These are phyloP conservation scores for Geoglossum glabrum DNA, from an alignment of 495 filamentous ascomycete species.

Conservation along the genomic window DNA sequence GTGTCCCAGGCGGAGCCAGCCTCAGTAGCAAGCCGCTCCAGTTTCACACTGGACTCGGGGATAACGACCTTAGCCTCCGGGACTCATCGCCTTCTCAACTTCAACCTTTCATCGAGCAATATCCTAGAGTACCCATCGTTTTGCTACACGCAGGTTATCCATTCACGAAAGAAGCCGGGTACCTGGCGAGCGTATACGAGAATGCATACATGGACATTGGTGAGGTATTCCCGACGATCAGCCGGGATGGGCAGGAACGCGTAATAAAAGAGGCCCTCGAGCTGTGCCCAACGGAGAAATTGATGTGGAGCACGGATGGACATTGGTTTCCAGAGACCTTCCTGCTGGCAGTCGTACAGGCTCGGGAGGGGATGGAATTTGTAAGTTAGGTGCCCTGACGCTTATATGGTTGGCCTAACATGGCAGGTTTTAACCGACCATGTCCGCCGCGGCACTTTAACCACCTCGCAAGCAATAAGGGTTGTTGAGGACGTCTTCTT, in stretches of 20 bases:
- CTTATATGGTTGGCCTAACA: not conserved
- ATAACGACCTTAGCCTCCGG: constrained; percentile 55
- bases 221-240: constrained; percentile 68
- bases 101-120: constrained; percentile 50
- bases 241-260: constrained; percentile 55
- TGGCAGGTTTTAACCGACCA: constrained; percentile 40
- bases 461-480: constrained; percentile 33
- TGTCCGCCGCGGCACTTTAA: constrained; percentile 35
- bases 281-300: constrained; percentile 51
- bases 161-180: constrained; percentile 64
- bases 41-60: constrained; percentile 73
- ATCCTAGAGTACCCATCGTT: constrained; percentile 51
- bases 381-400: constrained; percentile 23
- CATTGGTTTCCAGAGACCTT: constrained; percentile 74
- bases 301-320: constrained; percentile 74
- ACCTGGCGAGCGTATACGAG: constrained; percentile 57
- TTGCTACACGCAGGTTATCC: constrained; percentile 73
- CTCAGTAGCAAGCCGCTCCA: constrained; percentile 59
- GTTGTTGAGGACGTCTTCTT: constrained; percentile 43
- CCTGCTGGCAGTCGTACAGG: constrained; percentile 56
- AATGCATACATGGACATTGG: constrained; percentile 79
- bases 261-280: constrained; percentile 59
- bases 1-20: too few relatives aligned
- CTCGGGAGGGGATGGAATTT: constrained; percentile 54
- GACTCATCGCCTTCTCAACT: constrained; percentile 58